These are phyloP conservation scores for Magnusiomyces magnusii DNA, from an alignment of 1,139 yeast genomes.

Conservation along the genomic window DNA sequence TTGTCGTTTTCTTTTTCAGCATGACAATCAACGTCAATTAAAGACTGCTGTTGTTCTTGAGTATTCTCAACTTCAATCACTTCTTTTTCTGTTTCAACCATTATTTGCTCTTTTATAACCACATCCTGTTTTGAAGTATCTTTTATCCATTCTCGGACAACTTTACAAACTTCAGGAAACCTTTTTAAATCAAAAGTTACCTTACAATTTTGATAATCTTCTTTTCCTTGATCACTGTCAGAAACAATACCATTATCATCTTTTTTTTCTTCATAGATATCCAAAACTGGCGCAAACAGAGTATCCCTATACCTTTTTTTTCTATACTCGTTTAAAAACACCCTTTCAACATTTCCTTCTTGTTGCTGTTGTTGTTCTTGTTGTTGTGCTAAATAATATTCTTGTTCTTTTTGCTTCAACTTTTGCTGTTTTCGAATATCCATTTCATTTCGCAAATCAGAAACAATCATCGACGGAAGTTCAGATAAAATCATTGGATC, in stretches of 20 bases:
- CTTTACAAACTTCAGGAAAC: neutral
- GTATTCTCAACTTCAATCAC: neutral
- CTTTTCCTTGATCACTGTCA: no score
- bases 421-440: neutral
- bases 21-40: neutral
- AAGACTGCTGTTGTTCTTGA: neutral
- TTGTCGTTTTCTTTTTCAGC: neutral
- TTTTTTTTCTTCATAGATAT: neutral
- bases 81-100: neutral
- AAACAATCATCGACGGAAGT: neutral
- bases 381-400: neutral
- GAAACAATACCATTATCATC: no score
- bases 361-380: neutral
- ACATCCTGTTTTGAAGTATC: neutral
- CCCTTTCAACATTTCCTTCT: neutral
- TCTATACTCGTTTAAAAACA: neutral
- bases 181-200: neutral
- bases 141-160: constrained; percentile 1
- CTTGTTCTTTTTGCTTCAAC: neutral
- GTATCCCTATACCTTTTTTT: neutral
- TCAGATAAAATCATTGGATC: neutral
- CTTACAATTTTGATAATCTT: neutral
- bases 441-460: neutral
- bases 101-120: no score
- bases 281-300: neutral